These are phyloP conservation scores for Didymella arachidicola DNA, from an alignment of 2,329 filamentous ascomycete species.

Conservation along the genomic window DNA sequence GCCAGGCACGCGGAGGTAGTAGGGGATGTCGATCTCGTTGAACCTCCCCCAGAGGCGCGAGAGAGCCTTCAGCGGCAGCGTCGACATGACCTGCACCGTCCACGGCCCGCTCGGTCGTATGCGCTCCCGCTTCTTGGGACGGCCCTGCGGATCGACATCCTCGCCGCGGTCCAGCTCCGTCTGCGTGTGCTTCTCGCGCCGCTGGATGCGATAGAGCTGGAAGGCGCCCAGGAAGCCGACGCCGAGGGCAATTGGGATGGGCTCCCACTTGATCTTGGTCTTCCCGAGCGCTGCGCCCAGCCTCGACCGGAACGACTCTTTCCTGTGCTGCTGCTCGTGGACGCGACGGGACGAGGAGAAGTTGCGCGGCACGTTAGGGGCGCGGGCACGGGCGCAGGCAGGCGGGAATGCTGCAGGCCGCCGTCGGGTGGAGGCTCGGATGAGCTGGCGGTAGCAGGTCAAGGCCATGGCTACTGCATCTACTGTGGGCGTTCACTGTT, in stretches of 20 bases:
- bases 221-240: constrained; percentile 83
- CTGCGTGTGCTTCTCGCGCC: constrained; percentile 56
- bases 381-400: constrained; percentile 24
- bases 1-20: constrained; percentile 84
- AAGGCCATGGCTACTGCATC: constrained; percentile 35
- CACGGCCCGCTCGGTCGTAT: constrained; percentile 87
- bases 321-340: constrained; percentile 53
- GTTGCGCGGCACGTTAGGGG: constrained; percentile 33
- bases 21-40: constrained; percentile 88
- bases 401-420: constrained; percentile 17
- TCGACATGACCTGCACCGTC: constrained; percentile 94
- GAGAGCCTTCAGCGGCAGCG: constrained; percentile 86
- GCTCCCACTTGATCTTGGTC: constrained; percentile 84
- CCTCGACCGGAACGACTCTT: constrained; percentile 64
- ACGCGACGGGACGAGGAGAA: constrained; percentile 52
- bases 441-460: constrained; percentile 38
- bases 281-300: constrained; percentile 66
- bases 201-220: constrained; percentile 80
- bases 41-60: constrained; percentile 90
- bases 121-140: constrained; percentile 63
- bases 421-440: constrained; percentile 30
- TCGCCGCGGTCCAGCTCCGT: constrained; percentile 55
- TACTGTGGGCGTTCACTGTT: neutral
- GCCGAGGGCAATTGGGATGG: constrained; percentile 85
- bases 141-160: constrained; percentile 53